Evolutionary conservation across 2,329 filamentous ascomycete genomes (phyloP), one percentile per base, ranked within the genome.

Genomic region (Alternaria gansuensis): DNA sequence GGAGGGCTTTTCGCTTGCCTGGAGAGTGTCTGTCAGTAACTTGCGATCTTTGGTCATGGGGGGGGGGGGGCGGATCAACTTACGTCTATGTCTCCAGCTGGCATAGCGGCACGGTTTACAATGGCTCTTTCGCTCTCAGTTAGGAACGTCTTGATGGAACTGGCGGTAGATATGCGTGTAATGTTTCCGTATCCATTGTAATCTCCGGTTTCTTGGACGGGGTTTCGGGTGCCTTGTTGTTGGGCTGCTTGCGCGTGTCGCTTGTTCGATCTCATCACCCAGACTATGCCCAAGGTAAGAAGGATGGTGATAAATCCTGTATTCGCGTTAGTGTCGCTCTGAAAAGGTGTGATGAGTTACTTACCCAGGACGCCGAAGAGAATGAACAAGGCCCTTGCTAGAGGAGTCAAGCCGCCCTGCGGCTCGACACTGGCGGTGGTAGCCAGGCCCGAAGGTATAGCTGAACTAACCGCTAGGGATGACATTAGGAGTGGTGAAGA

Each of bases 91-190:
- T 57, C 55, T 23, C 54, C 53, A 13, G 54, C 53, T 21, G 53
- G 52, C 23, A 59, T 48, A 29, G 56, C 52, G 14, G 59, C 62
- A 36, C 62, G 62, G 24, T 36, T 46, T 11, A 62, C 56, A 21
- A 62, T 62, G 10, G 60, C 60, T 17, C 59, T 62, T 26, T 64
- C 62, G 17, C 52, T 59, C 10, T 59, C 62, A 3, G 59, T 64
- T 24, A 64, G 40, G 48, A 52, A 34, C 11, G 43, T 26, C 17
- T 26, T 54, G 10, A 44, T 29, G 8, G 45, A 45, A 28, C 26
- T n/a, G 21, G 24, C 48, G 13, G 50, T 28, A 11, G 45, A 44
- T 21, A 49, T 36, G n/a, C 31, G 34, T 23, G 39, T 51, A 9
- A n/a, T 60, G 21, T 41, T 40, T 8, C 54, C 40, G 11, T 49